Evolutionary conservation across 2,329 filamentous ascomycete genomes (phyloP), one percentile per base, ranked within the genome.

Genomic region (Botryotinia convoluta): DNA sequence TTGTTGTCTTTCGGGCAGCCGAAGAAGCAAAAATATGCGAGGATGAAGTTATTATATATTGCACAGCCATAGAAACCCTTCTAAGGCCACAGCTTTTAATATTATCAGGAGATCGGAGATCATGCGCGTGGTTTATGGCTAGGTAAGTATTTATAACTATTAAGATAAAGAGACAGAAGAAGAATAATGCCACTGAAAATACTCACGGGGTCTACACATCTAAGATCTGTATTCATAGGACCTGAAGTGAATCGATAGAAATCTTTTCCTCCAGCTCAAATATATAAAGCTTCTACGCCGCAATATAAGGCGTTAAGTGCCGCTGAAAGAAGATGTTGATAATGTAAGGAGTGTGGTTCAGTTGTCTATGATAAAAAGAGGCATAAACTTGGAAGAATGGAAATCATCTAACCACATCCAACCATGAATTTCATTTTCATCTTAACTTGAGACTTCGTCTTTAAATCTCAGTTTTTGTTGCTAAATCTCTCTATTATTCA

Each of bases 401-500:
- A 2, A 7, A 29, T 10, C 4, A 7, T 29, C 26, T 29, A 14
- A n/a, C 5, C 12, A 16, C 26, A n/a, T 14, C 48, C 10, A n/a
- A 51, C 0, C 10, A 51, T n/a, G 9, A 14, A 51, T n/a, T 14
- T n/a, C 5, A 54, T 54, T 29, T 8, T n/a, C 5, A 26, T 16
- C 5, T 16, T 7, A 14, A 54, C 12, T 54, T n/a, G 12, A 29
- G 12, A 22, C 4, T 54, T 54, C 48, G 4, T 54, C 26, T 14
- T 3, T 1, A 54, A n/a, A n/a, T 0, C 4, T 7, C 1, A 54
- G 9, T 16, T 16, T n/a, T 16, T 54, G 7, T 16, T n/a, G 1
- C 26, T 12, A 29, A 7, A 16, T 16, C 2, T 54, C 12, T 16
- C 48, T 3, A 16, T 4, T 54, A 7, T 29, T n/a, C 5, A 1